Evolutionary conservation across 1,284 basidiomycete genomes (phyloP).

Genomic region (Ustilago shanxiensis): DNA sequence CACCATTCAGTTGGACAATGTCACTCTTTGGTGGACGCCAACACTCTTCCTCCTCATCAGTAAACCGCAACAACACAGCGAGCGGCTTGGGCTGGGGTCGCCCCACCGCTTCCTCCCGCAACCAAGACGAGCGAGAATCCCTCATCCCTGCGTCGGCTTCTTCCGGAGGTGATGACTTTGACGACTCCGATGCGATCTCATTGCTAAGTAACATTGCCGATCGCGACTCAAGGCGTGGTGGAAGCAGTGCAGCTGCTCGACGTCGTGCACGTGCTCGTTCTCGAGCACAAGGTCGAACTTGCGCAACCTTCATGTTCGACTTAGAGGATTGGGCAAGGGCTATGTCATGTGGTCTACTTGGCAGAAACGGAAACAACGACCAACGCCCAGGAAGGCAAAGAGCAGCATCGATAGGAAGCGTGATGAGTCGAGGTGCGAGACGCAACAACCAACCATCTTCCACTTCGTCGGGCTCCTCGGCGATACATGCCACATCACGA

Average conservation of each 20-base stretch:
- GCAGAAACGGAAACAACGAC: slow-evolving; percentile 5
- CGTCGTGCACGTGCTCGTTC: slow-evolving; percentile 32
- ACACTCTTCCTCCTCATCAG: not conserved
- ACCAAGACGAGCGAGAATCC: slow-evolving; percentile 27
- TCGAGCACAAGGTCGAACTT: slow-evolving; percentile 33
- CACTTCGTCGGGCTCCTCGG: not conserved
- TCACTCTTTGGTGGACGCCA: slow-evolving; percentile 38
- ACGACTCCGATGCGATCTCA: slow-evolving; percentile 63
- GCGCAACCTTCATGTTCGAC: slow-evolving; percentile 30
- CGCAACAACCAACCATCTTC: slow-evolving; percentile 7
- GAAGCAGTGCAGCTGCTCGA: slow-evolving; percentile 25
- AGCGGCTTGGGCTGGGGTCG: slow-evolving; percentile 27
- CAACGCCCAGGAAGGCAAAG: slow-evolving; percentile 8
- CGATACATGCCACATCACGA: slow-evolving; percentile 13
- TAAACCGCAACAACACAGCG: not conserved
- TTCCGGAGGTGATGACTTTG: slow-evolving; percentile 43
- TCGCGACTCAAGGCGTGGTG: slow-evolving; percentile 42
- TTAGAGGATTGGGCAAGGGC: slow-evolving; percentile 19
- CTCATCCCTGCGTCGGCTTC: slow-evolving; percentile 13
- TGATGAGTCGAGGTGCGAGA: slow-evolving; percentile 37
- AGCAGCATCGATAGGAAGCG: slow-evolving; percentile 40
- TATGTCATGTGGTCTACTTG: slow-evolving; percentile 38
- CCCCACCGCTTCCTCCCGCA: slow-evolving; percentile 9
- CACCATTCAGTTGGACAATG: slow-evolving; percentile 35
- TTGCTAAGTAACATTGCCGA: slow-evolving; percentile 59